These are phyloP conservation scores for Pyrus betulifolia DNA, from an alignment of 306 rosid species.

Conservation along the genomic window DNA sequence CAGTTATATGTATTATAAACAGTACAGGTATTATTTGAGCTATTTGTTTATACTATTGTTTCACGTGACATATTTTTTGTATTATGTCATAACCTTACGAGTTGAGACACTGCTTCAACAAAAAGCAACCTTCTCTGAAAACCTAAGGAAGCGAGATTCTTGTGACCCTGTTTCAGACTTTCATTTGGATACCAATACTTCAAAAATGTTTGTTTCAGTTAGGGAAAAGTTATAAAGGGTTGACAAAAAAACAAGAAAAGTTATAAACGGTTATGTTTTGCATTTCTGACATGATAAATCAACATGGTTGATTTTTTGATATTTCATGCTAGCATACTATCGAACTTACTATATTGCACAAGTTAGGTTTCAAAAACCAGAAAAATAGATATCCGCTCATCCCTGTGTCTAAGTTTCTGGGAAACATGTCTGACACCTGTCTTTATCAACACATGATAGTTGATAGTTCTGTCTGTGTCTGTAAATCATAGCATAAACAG, in stretches of 20 bases:
- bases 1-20: slow-evolving; percentile 4
- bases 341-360: not conserved
- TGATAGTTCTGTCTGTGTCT: not conserved
- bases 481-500: not conserved
- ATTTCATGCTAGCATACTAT: not conserved
- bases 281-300: not conserved
- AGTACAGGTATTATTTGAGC: not conserved
- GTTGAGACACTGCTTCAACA: not conserved
- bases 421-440: not conserved
- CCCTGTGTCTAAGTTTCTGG: not conserved
- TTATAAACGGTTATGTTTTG: not conserved
- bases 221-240: not conserved
- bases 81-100: not conserved
- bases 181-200: not conserved
- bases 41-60: not conserved
- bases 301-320: not conserved
- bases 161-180: not conserved
- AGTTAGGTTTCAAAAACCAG: not conserved
- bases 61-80: not conserved
- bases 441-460: not conserved
- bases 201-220: not conserved
- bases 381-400: not conserved
- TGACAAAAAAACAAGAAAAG: not conserved
- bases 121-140: not conserved
- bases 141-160: not conserved